Base-by-base conservation (phyloP, 1,139 yeast genomes). In the Suhomyces atakaporum region DNA sequence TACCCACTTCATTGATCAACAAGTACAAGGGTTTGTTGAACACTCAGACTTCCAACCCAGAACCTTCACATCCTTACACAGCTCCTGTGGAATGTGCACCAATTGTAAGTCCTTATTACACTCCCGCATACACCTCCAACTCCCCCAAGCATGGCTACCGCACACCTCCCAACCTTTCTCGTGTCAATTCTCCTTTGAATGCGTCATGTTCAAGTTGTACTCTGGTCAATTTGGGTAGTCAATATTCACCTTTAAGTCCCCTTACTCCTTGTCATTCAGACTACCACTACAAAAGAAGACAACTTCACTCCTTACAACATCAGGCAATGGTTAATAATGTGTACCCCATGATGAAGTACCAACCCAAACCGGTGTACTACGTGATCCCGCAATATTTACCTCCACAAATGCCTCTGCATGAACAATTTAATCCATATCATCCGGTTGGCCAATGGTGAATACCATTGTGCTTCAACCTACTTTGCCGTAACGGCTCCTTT, bases 1-100 rank as follows among this genome's bases (percentile, higher is more conserved):
- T 45, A 26, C 47, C 47, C 6, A 86, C 33, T 6, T 10, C 40
- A 2, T 26, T 42, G 33, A 25, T 45, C 10, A n/a, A 31, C 24
- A 29, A 38, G 16, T 43, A 37, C 28, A 41, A 33, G 30, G 27
- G 30, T n/a, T 34, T 43, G 30, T 38, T 43, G 30, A 29, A 33
- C 15, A 10, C 27, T 13, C 24, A 16, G 20, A 12, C 21, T n/a
- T 8, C 29, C 10, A 21, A 28, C 13, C 21, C 7, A 3, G 32
- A 30, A 20, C 29, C 23, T n/a, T 14, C 14, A 13, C 31, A 20
- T n/a, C 20, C 20, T 6, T 18, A 6, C 8, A 18, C 8, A 4
- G 18, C 35, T 5, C 12, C 35, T 6, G 29, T 28, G 7, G 34
- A 21, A 16, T 12, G 32, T 20, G 27, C 30, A 18, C 36, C 36